Evolutionary conservation across 768 basidiomycete genomes (phyloP).

Genomic region (Leucocoprinus leucothites): DNA sequence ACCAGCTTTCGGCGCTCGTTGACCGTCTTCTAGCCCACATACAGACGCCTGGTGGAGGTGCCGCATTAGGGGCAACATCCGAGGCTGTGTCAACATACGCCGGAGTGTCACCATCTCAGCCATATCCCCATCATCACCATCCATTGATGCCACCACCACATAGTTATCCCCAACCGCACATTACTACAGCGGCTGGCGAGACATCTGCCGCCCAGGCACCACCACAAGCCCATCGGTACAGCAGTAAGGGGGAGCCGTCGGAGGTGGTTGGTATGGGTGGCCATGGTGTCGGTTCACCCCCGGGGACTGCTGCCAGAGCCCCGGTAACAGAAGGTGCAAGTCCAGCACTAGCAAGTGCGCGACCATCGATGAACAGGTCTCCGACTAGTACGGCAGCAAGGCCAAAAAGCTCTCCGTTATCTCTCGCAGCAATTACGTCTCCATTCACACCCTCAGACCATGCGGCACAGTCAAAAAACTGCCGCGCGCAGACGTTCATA

Average conservation of each 20-base stretch:
- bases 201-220: slow-evolving; percentile 20
- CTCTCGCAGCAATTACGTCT: slow-evolving; percentile 38
- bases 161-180: slow-evolving; percentile 21
- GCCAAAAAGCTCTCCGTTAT: slow-evolving; percentile 31
- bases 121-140: slow-evolving; percentile 21
- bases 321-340: slow-evolving; percentile 8
- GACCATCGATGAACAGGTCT: slow-evolving; percentile 21
- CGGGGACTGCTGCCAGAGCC: slow-evolving; percentile 19
- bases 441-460: slow-evolving; percentile 30
- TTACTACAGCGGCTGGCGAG: slow-evolving; percentile 12
- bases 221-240: slow-evolving; percentile 20
- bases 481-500: slow-evolving; percentile 71
- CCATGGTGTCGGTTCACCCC: slow-evolving; percentile 21
- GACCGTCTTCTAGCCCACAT: slow-evolving; percentile 36
- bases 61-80: slow-evolving; percentile 25
- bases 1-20: slow-evolving; percentile 56
- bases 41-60: slow-evolving; percentile 7
- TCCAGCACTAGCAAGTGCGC: slow-evolving; percentile 18
- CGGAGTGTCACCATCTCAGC: slow-evolving; percentile 10
- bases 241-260: slow-evolving; percentile 23
- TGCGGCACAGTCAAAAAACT: slow-evolving; percentile 62
- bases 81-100: slow-evolving; percentile 30
- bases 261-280: slow-evolving; percentile 14
- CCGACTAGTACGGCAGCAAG: slow-evolving; percentile 16
- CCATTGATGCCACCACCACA: slow-evolving; percentile 33